A percentile compares a stretch with the other conserved stretches of the same genome.
Evolutionary conservation across 768 basidiomycete species (phyloP).

Genomic region (Chalciporus pseudorubinellus): DNA sequence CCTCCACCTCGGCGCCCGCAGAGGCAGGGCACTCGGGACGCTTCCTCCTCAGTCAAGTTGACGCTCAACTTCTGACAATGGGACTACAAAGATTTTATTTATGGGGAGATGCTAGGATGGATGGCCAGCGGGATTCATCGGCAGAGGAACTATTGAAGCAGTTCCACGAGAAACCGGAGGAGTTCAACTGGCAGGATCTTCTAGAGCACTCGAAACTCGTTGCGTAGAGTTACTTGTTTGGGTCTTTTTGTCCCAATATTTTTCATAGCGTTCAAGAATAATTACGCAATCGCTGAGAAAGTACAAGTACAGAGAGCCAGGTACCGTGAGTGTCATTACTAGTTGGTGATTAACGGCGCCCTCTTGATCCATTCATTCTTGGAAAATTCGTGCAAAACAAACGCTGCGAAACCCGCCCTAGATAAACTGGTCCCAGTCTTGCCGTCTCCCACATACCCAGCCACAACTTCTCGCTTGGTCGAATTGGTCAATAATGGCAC

Average conservation of each 20-base stretch:
- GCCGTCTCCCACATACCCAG: slow-evolving; percentile 69
- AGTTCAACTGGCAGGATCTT: slow-evolving; percentile 83
- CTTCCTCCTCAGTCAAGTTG: slow-evolving; percentile 70
- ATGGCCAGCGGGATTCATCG: not conserved
- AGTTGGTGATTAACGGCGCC: slow-evolving; percentile 30
- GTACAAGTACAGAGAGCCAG: no score
- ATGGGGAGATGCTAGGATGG: slow-evolving; percentile 41
- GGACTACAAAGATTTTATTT: slow-evolving; percentile 85
- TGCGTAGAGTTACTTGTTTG: slow-evolving; percentile 3
- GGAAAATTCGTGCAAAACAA: slow-evolving; percentile 56
- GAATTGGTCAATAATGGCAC: slow-evolving; percentile 61
- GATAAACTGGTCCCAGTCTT: slow-evolving; percentile 49
- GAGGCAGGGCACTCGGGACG: slow-evolving; percentile 23
- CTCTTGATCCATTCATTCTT: slow-evolving; percentile 57
- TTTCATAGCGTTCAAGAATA: not conserved
- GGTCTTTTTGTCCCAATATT: not conserved
- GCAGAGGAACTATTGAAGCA: slow-evolving; percentile 50
- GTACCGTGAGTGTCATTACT: no score
- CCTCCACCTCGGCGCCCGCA: slow-evolving; percentile 39
- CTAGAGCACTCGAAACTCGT: slow-evolving; percentile 45
- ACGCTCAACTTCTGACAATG: slow-evolving; percentile 81
- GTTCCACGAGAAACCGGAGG: slow-evolving; percentile 76
- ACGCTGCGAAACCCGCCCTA: slow-evolving; percentile 58
- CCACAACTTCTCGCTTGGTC: slow-evolving; percentile 43
- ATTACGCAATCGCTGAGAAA: not conserved